These are phyloP conservation scores for Golubevia sp. DNA, from an alignment of 1,284 basidiomycete genomes.

Conservation along the genomic window DNA sequence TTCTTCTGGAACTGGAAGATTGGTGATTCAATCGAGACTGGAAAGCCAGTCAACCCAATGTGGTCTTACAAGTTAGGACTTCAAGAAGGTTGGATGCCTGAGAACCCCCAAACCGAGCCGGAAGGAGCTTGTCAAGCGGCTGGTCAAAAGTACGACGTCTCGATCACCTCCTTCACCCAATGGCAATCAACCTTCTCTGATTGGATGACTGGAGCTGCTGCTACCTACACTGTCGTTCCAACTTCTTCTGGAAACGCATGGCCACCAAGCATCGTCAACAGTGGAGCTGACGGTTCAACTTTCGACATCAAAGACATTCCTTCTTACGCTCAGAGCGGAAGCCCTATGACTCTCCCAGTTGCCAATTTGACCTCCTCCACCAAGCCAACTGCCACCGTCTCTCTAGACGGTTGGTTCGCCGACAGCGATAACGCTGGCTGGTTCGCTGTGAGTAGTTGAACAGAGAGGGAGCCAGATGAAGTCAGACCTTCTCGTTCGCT, in stretches of 20 bases:
- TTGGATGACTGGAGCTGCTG: constrained; percentile 34
- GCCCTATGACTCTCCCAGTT: neutral
- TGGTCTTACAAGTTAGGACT: constrained; percentile 19
- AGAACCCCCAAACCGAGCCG: constrained; percentile 10
- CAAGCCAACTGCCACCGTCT: constrained; percentile 1
- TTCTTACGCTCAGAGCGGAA: neutral
- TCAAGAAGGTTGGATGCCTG: constrained; percentile 20
- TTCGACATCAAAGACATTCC: neutral
- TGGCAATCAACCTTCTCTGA: constrained; percentile 24
- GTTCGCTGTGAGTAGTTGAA: neutral
- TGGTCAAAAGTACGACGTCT: constrained; percentile 9
- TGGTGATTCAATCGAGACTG: constrained; percentile 22
- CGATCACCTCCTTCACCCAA: constrained; percentile 9
- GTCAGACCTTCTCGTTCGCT: neutral
- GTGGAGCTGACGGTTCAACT: neutral
- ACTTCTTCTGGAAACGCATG: constrained; percentile 17
- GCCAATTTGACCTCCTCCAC: neutral
- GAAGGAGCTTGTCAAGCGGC: constrained; percentile 20
- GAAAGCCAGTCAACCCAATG: constrained; percentile 21
- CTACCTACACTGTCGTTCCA: constrained; percentile 15
- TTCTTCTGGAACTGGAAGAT: constrained; percentile 30
- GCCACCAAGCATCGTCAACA: constrained; percentile 18
- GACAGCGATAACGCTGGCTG: constrained; percentile 5
- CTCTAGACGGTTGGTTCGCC: constrained; percentile 23
- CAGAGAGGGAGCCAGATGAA: neutral